These are phyloP conservation scores for Gossypium longicalyx DNA, from an alignment of 345 rosid species.

Conservation along the genomic window DNA sequence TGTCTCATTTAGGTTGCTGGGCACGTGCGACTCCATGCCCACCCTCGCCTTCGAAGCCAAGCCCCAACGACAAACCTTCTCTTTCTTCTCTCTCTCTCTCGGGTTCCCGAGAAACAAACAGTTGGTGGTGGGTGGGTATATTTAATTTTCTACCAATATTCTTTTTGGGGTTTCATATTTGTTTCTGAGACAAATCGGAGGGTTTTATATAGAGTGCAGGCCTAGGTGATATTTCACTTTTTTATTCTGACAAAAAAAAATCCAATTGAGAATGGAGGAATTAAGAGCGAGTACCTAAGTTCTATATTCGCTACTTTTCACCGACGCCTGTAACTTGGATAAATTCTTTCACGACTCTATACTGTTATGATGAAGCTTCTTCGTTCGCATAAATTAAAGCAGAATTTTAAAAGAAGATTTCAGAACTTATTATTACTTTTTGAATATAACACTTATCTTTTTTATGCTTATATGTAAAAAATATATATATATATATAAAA, in stretches of 20 bases:
- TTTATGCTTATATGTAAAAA: too few relatives aligned
- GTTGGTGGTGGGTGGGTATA: background rate
- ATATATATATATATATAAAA: too few relatives aligned
- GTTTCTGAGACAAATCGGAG: background rate
- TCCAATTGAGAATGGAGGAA: too few relatives aligned
- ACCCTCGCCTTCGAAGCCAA: background rate
- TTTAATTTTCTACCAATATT: background rate
- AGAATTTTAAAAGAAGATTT: too few relatives aligned
- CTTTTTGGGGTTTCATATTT: background rate
- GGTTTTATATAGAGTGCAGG: background rate
- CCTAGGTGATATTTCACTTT: too few relatives aligned
- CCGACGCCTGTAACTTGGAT: too few relatives aligned
- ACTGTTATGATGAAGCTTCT: too few relatives aligned
- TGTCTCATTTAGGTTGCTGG: background rate
- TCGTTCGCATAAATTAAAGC: too few relatives aligned
- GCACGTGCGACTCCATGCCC: conserved; percentile 13
- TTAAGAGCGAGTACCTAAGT: background rate
- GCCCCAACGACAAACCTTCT: background rate
- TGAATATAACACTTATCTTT: too few relatives aligned
- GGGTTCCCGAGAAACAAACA: conserved; percentile 7
- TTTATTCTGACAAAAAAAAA: too few relatives aligned
- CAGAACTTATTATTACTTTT: too few relatives aligned
- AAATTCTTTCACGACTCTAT: too few relatives aligned
- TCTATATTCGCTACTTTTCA: background rate
- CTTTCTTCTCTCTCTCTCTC: background rate